Base-by-base conservation (phyloP, 2,329 filamentous ascomycete genomes). In the Hymenoscyphus scutula region DNA sequence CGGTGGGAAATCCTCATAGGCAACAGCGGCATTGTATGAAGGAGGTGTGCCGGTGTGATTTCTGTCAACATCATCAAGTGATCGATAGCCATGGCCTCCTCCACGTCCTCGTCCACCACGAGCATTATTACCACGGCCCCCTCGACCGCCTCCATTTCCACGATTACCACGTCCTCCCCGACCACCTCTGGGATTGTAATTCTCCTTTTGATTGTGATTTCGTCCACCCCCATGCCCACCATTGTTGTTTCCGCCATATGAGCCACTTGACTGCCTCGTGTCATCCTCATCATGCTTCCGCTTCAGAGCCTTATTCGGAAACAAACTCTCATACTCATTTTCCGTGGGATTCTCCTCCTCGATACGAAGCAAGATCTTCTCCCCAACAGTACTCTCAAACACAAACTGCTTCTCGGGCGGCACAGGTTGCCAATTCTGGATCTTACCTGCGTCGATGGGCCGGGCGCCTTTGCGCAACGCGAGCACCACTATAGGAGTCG, bases 331-430 rank as follows among this genome's bases (percentile, higher is more conserved):
- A 71, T 86, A 87, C 65, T 86, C 83, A 65, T 84, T 85, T 70
- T 89, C 86, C 27, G 77, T 76, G 2, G 79, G 77, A 58, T 86
- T 78, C 66, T 94, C 90, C 59, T 87, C 81, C 74, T 97, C 92
- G 55, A 98, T 88, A 1, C 90, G 84, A 58, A 98, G 77, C 66
- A 95, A 81, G 17, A 91, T 85, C 78, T 96, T 97, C 77, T 98
- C 93, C 19, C 90, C 90, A 1, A 98, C 91, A 0, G 85, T 86
- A 0, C 90, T 92, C 66, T 96, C 91, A 70, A 98, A 92, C 5
- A 86, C 82, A 71, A 93, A 86, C 0, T 86, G 82, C 70, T 90
- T 85, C 7, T 92, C 87, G 5, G 84, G 79, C 0, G 89, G 78
- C 3, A 96, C 82, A 4, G 91, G 86, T 65, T 90, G 85, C 95